Conservation (phyloP, 2,329 filamentous ascomycete genomes). For the Arthrobotrys sphaeroides region DNA sequence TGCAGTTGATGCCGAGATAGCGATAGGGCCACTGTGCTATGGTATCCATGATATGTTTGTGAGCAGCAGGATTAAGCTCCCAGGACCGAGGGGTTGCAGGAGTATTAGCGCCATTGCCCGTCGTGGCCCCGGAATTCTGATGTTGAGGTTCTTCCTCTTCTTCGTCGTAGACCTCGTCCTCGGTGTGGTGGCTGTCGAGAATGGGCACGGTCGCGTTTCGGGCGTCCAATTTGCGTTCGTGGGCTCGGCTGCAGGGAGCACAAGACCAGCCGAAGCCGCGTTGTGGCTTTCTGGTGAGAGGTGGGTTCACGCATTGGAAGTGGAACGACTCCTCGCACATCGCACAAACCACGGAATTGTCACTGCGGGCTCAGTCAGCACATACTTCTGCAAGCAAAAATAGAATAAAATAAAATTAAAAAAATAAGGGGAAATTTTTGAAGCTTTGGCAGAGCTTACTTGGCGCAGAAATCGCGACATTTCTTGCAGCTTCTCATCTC, state of each 20-base stretch:
- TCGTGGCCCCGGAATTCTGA: slow-evolving; percentile 43
- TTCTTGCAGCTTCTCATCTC: slow-evolving; percentile 96
- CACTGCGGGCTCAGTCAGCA: slow-evolving; percentile 14
- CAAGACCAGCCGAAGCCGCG: slow-evolving; percentile 98
- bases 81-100: slow-evolving; percentile 53
- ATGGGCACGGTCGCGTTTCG: slow-evolving; percentile 69
- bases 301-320: slow-evolving; percentile 96
- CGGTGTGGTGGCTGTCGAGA: slow-evolving; percentile 28
- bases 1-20: slow-evolving; percentile 94
- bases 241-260: slow-evolving; percentile 92
- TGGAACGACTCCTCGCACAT: slow-evolving; percentile 74
- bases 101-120: slow-evolving; percentile 52
- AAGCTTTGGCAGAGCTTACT: slow-evolving; percentile 67
- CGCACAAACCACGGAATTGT: slow-evolving; percentile 50
- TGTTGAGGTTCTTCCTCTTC: slow-evolving; percentile 69
- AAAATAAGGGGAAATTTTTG: no score
- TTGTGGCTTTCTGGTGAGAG: slow-evolving; percentile 92
- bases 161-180: slow-evolving; percentile 67
- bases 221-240: slow-evolving; percentile 90
- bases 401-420: slow-evolving; percentile 55
- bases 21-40: slow-evolving; percentile 96
- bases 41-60: slow-evolving; percentile 66
- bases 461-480: slow-evolving; percentile 89
- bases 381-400: slow-evolving; percentile 8
- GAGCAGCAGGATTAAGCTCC: slow-evolving; percentile 25